Base-by-base conservation (phyloP, 2,329 filamentous ascomycete species). In the Diaporthe longicolla region DNA sequence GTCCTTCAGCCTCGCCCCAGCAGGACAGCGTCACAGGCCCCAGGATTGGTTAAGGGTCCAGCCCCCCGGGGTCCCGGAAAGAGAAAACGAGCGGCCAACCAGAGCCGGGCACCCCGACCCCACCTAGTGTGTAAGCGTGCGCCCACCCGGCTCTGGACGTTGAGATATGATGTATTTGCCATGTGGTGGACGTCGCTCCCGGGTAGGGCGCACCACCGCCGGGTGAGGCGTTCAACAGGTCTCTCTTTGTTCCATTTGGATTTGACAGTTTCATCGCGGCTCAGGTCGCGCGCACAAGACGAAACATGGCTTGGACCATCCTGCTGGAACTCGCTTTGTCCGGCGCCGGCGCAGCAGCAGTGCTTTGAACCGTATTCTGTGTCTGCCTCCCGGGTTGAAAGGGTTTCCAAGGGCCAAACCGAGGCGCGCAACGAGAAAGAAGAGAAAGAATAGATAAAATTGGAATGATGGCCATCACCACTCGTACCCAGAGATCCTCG, bases 1-100 rank as follows among this genome's bases (percentile, higher is more conserved):
- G 63, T 24, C 75, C 75, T 70, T 71, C 73, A 75, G 73, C 68
- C 70, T 74, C 59, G 29, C 69, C 32, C 43, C 45, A 50, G 48
- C 24, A 10, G 5, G 48, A 50, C 58, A 61, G 65, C 65, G 54
- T 59, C 71, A 58, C 43, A 40, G 74, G 40, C 24, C 61, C 37
- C 37, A 40, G 40, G n/a, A 32, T 10, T 52, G n/a, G 32, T 40
- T 7, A 26, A 40, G 35, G 17, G 29, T 50, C 32, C 48, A 59
- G 55, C 43, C 55, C 9, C 45, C 32, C 11, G 40, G 63, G 63
- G 63, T 21, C 45, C 45, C 29, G 37, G 32, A 52, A 50, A 11
- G 26, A 21, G 19, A 21, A 9, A 1, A 19, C 32, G 29, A 40
- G 63, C 63, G 32, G 37, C 63, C 63, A 68, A 68, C 63, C 63